A percentile compares a stretch with the other conserved stretches of the same genome.
Evolutionary conservation across 2,329 filamentous ascomycete species (phyloP).

Genomic region (Ceratocystis colombiana): DNA sequence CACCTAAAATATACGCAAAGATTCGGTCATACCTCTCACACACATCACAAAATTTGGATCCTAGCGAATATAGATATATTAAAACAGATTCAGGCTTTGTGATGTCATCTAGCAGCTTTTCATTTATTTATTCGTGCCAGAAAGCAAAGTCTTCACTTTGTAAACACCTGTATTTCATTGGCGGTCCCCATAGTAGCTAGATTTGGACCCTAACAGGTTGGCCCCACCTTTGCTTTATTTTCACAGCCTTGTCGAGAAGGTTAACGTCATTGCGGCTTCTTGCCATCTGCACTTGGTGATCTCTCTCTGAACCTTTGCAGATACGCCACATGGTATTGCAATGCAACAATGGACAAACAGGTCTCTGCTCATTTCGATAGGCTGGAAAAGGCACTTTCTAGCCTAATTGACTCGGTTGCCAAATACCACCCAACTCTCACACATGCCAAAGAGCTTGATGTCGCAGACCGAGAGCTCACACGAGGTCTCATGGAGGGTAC

Average conservation of each 20-base stretch:
- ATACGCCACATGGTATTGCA: not conserved
- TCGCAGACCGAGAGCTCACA: slow-evolving; percentile 58
- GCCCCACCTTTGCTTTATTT: not conserved
- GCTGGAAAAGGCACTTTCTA: slow-evolving; percentile 55
- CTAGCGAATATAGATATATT: too few relatives aligned
- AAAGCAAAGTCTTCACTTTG: not conserved
- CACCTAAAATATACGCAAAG: not conserved
- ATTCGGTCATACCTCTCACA: not conserved
- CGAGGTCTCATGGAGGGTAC: slow-evolving; percentile 55
- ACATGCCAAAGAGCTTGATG: slow-evolving; percentile 58
- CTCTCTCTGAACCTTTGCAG: not conserved
- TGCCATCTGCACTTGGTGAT: not conserved
- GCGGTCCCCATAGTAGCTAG: not conserved
- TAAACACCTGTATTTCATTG: not conserved
- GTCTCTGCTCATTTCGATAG: slow-evolving; percentile 55
- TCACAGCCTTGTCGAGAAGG: slow-evolving; percentile 8
- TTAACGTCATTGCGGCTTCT: not conserved
- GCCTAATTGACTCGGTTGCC: slow-evolving; percentile 66
- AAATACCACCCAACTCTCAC: slow-evolving; percentile 67
- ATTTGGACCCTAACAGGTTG: not conserved
- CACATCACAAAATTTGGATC: not conserved
- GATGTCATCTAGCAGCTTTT: too few relatives aligned
- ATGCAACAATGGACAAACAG: slow-evolving; percentile 47
- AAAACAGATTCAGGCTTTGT: too few relatives aligned
- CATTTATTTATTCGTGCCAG: too few relatives aligned